Base-by-base conservation (phyloP, 306 rosid genomes). In the Lathyrus sativus region DNA sequence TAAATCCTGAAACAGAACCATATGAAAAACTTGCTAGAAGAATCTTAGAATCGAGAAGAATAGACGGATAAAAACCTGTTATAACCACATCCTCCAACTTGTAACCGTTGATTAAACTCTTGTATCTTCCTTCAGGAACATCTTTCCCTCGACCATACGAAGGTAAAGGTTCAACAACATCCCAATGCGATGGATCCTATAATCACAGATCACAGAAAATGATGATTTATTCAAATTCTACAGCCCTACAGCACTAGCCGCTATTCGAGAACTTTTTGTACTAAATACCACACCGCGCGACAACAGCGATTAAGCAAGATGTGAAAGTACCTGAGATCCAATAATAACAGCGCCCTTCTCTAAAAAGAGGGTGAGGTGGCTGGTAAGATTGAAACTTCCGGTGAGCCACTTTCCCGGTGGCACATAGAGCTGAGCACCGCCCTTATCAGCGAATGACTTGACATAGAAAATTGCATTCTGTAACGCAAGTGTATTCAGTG, bases 401-500 rank as follows among this genome's bases (percentile, higher is more conserved):
- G 97, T 95, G 42, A 95, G 97, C 99, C 99, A 95, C 65, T 85
- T 81, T 46, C 99, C 99, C 0, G 92, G 78, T 0, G 99, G 99
- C 5, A 95, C 92, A 13, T 95, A 95, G 6, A 95, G 95, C 93
- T 95, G 97, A 62, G 97, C 99, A 0, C 99, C 97, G 9, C 99
- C 99, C 78, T 95, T 95, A 61, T 95, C 99, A 46, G 97, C 92
- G 49, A 95, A 95, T 18, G 99, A 95, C 81, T 90, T 95, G 68
- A 95, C 95, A 75, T 91, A 95, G 79, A 95, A 95, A 37, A 95
- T 74, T 62, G 99, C 99, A 80, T 95, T 95, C 80, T 91, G 99
- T 70, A 95, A 90, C 45, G 96, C 97, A n/a, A 90, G 59, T 3
- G 97, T 95, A 66, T 95, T 95, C 56, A 85, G 71, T 75, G 99